phyloP scores from a whole-genome alignment of 345 rosid species.

The Citrus mangshanensis region DNA sequence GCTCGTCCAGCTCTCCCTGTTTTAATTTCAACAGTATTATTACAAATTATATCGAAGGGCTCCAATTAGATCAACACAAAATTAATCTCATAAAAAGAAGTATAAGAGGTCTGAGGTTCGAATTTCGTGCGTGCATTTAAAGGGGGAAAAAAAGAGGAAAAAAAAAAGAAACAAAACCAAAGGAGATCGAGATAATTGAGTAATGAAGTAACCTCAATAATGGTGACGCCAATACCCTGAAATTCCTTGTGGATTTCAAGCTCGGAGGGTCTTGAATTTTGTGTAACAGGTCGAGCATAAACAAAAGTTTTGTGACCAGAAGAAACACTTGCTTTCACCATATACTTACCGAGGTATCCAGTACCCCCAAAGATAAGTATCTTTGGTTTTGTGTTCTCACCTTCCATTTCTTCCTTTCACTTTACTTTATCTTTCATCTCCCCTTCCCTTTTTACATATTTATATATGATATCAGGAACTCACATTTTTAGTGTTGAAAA shows the following conservation, averaged over 20 bases:
- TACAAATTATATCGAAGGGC: no score
- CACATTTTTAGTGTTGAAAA: no score
- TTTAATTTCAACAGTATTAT: neutral
- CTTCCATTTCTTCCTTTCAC: conserved; percentile 4
- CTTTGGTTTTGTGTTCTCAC: conserved; percentile 3
- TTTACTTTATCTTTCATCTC: neutral
- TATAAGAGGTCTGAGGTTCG: no score
- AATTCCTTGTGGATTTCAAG: conserved; percentile 17
- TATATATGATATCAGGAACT: no score
- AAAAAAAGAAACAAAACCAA: no score
- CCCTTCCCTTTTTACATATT: no score
- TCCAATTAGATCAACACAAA: no score
- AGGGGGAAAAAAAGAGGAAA: no score
- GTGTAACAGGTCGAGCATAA: conserved; percentile 29
- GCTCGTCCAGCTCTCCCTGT: conserved; percentile 40
- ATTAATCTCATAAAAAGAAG: no score
- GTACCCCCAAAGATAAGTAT: conserved; percentile 40
- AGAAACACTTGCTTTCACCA: conserved; percentile 33
- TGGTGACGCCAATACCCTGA: conserved; percentile 15
- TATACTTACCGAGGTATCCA: conserved; percentile 35
- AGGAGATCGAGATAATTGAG: neutral
- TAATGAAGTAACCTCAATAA: neutral
- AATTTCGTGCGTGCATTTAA: no score
- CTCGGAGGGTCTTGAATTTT: conserved; percentile 5
- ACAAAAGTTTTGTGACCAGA: conserved; percentile 28